These are phyloP conservation scores for Dioscorea dumetorum DNA, from an alignment of 106 monocot genomes.

Conservation along the genomic window DNA sequence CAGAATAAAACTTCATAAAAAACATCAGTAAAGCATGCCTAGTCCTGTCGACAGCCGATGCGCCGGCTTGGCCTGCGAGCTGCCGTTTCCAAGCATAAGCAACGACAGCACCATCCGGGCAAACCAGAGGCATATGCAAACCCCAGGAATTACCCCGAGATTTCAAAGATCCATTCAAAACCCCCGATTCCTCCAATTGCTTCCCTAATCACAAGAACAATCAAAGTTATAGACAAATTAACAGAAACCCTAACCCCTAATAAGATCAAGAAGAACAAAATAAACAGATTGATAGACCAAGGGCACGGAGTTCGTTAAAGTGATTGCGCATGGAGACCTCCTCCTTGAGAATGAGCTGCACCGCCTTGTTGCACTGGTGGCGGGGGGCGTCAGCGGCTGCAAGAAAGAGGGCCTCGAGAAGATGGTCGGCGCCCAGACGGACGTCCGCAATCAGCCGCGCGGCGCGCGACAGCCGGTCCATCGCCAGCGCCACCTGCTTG, in stretches of 20 bases:
- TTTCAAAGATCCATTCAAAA: constrained; percentile 63
- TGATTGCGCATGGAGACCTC: constrained; percentile 67
- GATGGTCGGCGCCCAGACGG: constrained; percentile 76
- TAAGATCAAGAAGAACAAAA: too few species aligned
- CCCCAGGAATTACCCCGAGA: constrained; percentile 93
- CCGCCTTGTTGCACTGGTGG: constrained; percentile 27
- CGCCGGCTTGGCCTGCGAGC: constrained; percentile 97
- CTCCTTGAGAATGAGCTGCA: constrained; percentile 40
- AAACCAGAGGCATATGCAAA: constrained; percentile 98
- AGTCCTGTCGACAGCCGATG: constrained; percentile 97
- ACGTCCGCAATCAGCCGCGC: constrained; percentile 89
- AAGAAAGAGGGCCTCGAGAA: constrained; percentile 77
- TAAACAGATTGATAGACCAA: constrained; percentile 29
- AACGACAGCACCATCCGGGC: constrained; percentile 96
- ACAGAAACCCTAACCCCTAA: too few species aligned
- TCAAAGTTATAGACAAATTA: too few species aligned
- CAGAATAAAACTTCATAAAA: too few species aligned
- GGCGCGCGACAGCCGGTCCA: constrained; percentile 76
- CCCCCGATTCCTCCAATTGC: constrained; percentile 92
- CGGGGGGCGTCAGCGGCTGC: constrained; percentile 28
- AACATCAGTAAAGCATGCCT: constrained; percentile 29
- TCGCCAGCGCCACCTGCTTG: constrained; percentile 92
- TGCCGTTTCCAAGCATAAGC: constrained; percentile 99
- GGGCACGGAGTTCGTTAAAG: constrained; percentile 72
- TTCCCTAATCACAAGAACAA: constrained; percentile 47